Evolutionary conservation across 2,329 filamentous ascomycete species (phyloP).

Genomic region (Diaporthe humulicola): DNA sequence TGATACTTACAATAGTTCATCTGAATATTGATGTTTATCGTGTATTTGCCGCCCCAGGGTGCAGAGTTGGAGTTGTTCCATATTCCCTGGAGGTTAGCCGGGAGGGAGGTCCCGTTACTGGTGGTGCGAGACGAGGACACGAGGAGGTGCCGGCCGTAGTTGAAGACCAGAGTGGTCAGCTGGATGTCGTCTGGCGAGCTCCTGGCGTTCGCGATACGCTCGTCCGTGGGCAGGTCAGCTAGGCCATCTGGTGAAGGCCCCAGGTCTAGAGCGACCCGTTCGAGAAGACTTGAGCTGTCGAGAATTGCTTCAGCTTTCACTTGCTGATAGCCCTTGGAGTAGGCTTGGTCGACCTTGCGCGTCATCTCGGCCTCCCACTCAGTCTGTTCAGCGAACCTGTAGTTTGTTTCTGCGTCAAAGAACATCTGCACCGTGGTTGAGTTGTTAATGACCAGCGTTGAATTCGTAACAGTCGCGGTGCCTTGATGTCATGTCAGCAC

Average conservation of each 20-base stretch:
- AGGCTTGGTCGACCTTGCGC: background rate
- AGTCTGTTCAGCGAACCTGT: background rate
- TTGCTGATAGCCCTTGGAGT: background rate
- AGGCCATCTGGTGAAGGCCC: background rate
- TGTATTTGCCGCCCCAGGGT: conserved; percentile 53
- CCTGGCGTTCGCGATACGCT: background rate
- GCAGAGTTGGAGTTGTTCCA: conserved; percentile 50
- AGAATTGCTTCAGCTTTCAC: background rate
- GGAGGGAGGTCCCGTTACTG: conserved; percentile 1
- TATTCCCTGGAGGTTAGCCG: conserved; percentile 53
- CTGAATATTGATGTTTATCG: conserved; percentile 54
- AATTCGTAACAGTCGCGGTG: background rate
- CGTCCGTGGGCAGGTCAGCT: background rate
- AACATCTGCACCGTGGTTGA: background rate
- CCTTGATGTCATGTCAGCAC: background rate
- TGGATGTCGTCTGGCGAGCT: background rate
- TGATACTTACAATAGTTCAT: conserved; percentile 57
- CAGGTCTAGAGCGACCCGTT: background rate
- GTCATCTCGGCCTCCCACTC: conserved; percentile 2
- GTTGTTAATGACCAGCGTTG: conserved; percentile 1
- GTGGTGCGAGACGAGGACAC: background rate
- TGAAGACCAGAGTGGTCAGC: conserved; percentile 15
- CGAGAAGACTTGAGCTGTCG: conserved; percentile 1
- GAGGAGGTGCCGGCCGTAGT: conserved; percentile 43
- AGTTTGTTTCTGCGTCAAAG: conserved; percentile 8